Percentiles rank a stretch among this genome's conserved stretches.
Conservation (phyloP, 257 asterid genomes). For the Nemophila menziesii region DNA sequence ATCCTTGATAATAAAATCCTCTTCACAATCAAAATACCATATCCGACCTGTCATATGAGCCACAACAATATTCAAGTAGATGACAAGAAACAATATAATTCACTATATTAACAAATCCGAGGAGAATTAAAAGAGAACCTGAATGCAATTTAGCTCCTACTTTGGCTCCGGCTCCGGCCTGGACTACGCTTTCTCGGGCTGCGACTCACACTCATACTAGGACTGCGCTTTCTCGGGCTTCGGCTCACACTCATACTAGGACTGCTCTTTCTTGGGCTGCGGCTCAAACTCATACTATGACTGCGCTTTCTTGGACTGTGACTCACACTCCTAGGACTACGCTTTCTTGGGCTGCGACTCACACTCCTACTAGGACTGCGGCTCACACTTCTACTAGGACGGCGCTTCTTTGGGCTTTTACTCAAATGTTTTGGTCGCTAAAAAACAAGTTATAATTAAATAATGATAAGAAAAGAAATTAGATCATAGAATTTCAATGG, state of each 20-base stretch:
- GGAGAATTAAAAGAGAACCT: constrained; percentile 35
- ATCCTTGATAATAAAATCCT: no score
- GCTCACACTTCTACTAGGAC: constrained; percentile 24
- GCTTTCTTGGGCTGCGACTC: constrained; percentile 25
- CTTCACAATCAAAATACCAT: no score
- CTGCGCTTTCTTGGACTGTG: no score
- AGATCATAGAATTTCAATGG: neutral
- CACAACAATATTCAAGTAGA: no score
- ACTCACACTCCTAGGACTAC: constrained; percentile 59
- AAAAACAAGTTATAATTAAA: neutral
- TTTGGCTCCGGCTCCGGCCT: no score
- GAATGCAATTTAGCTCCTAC: constrained; percentile 41
- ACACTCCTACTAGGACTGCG: constrained; percentile 37
- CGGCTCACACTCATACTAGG: constrained; percentile 22
- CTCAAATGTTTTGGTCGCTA: constrained; percentile 38
- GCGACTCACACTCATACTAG: constrained; percentile 33
- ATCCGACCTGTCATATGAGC: no score
- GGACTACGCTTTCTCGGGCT: no score
- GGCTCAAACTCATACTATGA: no score
- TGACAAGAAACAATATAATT: no score
- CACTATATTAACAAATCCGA: neutral
- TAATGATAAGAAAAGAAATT: neutral
- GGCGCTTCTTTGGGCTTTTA: constrained; percentile 48
- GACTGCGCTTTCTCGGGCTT: constrained; percentile 42
- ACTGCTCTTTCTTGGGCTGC: constrained; percentile 55